Percentiles rank a stretch among this genome's conserved stretches.
Conservation (phyloP, 805 yeast genomes). For the Jamesozyma rosinii region DNA sequence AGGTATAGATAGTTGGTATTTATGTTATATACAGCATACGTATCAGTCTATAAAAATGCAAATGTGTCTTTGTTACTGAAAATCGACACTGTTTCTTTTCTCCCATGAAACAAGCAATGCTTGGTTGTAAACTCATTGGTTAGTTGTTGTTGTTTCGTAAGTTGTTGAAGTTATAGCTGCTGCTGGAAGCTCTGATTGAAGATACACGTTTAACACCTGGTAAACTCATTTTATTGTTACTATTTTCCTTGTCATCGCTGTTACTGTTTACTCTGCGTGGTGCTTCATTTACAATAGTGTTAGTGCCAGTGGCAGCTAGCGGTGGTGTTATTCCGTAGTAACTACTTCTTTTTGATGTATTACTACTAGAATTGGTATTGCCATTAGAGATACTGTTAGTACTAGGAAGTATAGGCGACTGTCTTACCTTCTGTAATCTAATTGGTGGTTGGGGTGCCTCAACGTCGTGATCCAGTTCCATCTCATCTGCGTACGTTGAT, state of each 20-base stretch:
- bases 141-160: too few species aligned
- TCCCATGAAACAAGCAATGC: too few species aligned
- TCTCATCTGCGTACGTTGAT: not conserved
- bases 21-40: not conserved
- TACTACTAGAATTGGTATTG: not conserved
- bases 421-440: constrained; percentile 1
- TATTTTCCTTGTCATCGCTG: not conserved
- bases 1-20: not conserved
- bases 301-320: not conserved
- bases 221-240: not conserved
- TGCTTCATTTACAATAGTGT: not conserved
- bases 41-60: not conserved
- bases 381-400: not conserved
- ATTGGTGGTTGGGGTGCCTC: not conserved
- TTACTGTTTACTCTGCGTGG: not conserved
- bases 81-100: not conserved
- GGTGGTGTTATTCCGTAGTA: constrained; percentile 6
- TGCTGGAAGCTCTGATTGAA: too few species aligned
- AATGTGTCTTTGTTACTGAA: not conserved
- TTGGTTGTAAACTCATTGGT: too few species aligned
- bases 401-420: not conserved
- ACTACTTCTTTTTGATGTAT: constrained; percentile 5
- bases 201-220: constrained; percentile 14
- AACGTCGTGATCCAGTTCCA: constrained; percentile 5
- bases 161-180: too few species aligned